phyloP scores from a whole-genome alignment of 2,329 filamentous ascomycete species.

The Trichoderma sp. region DNA sequence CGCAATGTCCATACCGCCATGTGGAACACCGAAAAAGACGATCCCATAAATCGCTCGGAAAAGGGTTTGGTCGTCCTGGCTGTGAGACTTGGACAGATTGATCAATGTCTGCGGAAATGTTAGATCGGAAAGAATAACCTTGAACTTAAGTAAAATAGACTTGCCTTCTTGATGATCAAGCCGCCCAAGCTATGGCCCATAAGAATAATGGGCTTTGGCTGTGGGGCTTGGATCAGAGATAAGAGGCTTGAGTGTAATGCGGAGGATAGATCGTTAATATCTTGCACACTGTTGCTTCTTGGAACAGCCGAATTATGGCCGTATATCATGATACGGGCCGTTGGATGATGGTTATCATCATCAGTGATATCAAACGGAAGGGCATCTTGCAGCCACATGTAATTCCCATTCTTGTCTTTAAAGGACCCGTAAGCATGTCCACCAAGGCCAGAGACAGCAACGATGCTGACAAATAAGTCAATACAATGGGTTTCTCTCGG shows the following conservation, averaged over 20 bases:
- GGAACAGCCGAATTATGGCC: neutral
- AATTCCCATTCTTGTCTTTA: neutral
- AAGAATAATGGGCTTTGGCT: neutral
- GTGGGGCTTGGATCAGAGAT: no score
- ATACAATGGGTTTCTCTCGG: neutral
- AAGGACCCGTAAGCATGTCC: neutral
- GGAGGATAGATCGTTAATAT: no score
- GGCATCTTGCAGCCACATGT: slow-evolving; percentile 1
- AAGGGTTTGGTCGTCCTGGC: neutral
- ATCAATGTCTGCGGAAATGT: neutral
- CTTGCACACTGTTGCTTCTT: neutral
- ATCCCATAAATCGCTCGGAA: neutral
- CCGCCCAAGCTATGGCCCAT: neutral
- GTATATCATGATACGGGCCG: slow-evolving; percentile 10
- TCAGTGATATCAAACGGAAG: neutral
- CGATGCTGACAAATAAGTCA: neutral
- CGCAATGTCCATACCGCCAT: neutral
- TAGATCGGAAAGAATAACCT: no score
- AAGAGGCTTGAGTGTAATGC: no score
- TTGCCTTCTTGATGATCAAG: neutral
- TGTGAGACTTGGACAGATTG: neutral
- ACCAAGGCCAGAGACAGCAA: neutral
- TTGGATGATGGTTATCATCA: neutral
- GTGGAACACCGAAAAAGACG: slow-evolving; percentile 3
- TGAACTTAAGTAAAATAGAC: no score